Evolutionary conservation across 2,329 filamentous ascomycete genomes (phyloP), one percentile per base, ranked within the genome.

Genomic region (Phyllosticta ampelicida): DNA sequence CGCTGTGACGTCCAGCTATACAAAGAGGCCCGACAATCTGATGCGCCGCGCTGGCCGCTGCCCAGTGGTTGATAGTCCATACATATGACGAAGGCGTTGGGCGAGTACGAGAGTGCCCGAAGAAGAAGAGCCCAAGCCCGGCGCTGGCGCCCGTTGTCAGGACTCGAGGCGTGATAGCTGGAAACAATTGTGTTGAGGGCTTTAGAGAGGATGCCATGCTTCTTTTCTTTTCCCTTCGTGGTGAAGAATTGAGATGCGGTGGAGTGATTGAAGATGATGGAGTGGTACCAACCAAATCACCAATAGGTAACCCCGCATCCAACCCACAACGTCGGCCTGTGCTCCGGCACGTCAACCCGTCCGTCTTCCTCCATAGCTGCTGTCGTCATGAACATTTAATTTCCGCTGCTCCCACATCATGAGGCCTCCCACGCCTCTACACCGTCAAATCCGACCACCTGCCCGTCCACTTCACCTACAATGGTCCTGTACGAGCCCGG

Each of bases 401-500:
- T 16, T n/a, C 13, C 36, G 36, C 16, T 18, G 16, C 13, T 44
- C 36, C 36, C 13, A 8, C 13, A 4, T n/a, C 36, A 44, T 44
- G 36, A n/a, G n/a, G n/a, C n/a, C n/a, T n/a, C n/a, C n/a, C n/a
- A n/a, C n/a, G n/a, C 30, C 30, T 36, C 4, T 9, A 23, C n/a
- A 9, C 51, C n/a, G 9, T 2, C 48, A 19, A 26, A 26, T 26
- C 23, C 23, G 23, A 8, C 23, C 49, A 51, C 13, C n/a, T 51
- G 5, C 49, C 9, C 49, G 9, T 4, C 44, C 44, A 48, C n/a
- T n/a, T n/a, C n/a, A n/a, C n/a, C n/a, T n/a, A 53, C 52, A 50
- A 77, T 82, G 71, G 81, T 44, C n/a, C 36, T 80, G 67, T 82
- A 82, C 66, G 70, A 78, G 64, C 78, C 79, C 1, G 78, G 78